phyloP scores from a whole-genome alignment of 2,329 filamentous ascomycete species.

The Emydomyces testavorans region DNA sequence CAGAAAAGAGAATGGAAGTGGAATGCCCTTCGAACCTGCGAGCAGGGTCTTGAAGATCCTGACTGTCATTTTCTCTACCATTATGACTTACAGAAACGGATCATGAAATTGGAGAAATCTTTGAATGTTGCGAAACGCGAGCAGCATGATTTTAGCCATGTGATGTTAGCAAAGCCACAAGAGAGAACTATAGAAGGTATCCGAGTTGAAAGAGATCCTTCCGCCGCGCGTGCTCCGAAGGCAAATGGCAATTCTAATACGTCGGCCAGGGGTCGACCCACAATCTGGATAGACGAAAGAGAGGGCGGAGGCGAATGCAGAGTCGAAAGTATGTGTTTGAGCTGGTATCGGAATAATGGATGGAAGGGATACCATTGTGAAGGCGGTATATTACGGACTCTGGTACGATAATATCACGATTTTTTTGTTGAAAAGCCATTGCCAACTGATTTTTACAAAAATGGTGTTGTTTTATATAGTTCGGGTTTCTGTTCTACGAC shows the following conservation, averaged over 20 bases:
- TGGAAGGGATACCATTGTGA: conserved; percentile 96
- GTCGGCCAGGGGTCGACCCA: conserved; percentile 41
- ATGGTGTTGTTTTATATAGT: conserved; percentile 26
- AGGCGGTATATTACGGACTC: conserved; percentile 79
- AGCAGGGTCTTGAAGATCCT: conserved; percentile 72
- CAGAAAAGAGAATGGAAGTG: conserved; percentile 77
- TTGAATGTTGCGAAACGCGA: conserved; percentile 71
- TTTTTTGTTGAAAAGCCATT: neutral
- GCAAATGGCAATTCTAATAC: conserved; percentile 14
- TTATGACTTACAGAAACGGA: conserved; percentile 84
- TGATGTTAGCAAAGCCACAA: conserved; percentile 61
- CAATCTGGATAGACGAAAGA: conserved; percentile 73
- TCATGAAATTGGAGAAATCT: conserved; percentile 78
- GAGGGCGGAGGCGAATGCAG: conserved; percentile 62
- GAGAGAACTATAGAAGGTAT: conserved; percentile 67
- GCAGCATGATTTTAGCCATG: conserved; percentile 88
- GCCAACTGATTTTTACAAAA: neutral
- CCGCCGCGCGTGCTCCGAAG: conserved; percentile 16
- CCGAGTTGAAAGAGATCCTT: conserved; percentile 53
- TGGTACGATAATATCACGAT: conserved; percentile 33
- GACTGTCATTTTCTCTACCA: conserved; percentile 88
- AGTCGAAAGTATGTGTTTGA: conserved; percentile 90
- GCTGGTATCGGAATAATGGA: conserved; percentile 66
- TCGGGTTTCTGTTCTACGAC: conserved; percentile 85
- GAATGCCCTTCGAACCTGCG: conserved; percentile 67